Conservation (phyloP, 148 eudicot species). For the Chenopodium berlandieri region DNA sequence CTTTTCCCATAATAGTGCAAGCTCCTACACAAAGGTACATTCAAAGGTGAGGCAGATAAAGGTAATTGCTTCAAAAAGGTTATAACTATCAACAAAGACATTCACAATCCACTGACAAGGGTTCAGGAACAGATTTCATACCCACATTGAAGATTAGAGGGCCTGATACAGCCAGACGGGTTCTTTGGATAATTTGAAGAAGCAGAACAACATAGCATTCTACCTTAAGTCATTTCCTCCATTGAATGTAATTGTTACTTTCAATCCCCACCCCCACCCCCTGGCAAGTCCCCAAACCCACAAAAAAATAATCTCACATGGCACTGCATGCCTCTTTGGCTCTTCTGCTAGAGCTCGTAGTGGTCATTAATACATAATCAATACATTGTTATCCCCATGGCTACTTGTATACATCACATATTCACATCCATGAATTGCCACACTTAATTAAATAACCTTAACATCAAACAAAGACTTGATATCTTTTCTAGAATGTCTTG, state of each 20-base stretch:
- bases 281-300: no score
- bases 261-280: no score
- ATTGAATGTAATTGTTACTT: no score
- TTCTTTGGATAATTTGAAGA: no score
- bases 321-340: no score
- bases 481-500: background rate
- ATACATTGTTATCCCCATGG: background rate
- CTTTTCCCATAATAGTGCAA: conserved; percentile 91
- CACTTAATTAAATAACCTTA: background rate
- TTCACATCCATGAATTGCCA: background rate
- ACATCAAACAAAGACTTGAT: background rate
- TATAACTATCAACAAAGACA: background rate
- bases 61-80: background rate
- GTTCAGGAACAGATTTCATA: background rate
- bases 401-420: background rate
- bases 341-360: background rate
- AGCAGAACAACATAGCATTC: no score
- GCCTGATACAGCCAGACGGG: no score
- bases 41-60: background rate
- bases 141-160: background rate
- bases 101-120: background rate
- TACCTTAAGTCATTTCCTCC: no score
- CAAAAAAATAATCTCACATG: no score
- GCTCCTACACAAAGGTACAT: conserved; percentile 50
- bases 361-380: background rate